These are phyloP conservation scores for Closterium sp. DNA, from an alignment of 139 green algal species.

Conservation along the genomic window DNA sequence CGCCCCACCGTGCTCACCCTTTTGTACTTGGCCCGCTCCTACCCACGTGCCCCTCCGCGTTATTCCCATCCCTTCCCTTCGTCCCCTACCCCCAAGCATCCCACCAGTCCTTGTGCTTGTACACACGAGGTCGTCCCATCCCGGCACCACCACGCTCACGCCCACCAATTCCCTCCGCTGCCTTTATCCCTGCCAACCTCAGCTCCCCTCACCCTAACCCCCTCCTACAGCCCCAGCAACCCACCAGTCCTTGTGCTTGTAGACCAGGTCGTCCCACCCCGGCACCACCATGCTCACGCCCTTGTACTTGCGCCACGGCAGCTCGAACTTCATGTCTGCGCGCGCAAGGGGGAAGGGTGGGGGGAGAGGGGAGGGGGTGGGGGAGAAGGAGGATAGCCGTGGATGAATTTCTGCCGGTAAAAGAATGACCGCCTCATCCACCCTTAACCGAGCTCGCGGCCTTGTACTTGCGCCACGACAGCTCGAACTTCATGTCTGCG, in stretches of 20 bases:
- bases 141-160: conserved; percentile 23
- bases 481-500: conserved; percentile 40
- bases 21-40: not conserved
- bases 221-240: too few relatives aligned
- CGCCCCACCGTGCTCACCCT: not conserved
- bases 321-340: conserved; percentile 36
- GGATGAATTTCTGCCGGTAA: too few relatives aligned
- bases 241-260: conserved; percentile 26
- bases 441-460: not conserved
- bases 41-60: not conserved
- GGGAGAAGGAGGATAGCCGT: not conserved
- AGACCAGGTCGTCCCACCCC: too few relatives aligned
- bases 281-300: conserved; percentile 15
- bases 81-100: not conserved
- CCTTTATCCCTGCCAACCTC: too few relatives aligned
- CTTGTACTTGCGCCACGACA: too few relatives aligned
- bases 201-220: too few relatives aligned
- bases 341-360: too few relatives aligned
- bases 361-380: not conserved
- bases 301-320: conserved; percentile 11
- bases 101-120: conserved; percentile 22
- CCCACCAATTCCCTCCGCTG: too few relatives aligned
- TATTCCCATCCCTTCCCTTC: too few relatives aligned
- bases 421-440: too few relatives aligned
- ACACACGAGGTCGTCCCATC: conserved; percentile 17